phyloP scores from a whole-genome alignment of 2,329 filamentous ascomycete genomes.

The Cercospora citrullina region DNA sequence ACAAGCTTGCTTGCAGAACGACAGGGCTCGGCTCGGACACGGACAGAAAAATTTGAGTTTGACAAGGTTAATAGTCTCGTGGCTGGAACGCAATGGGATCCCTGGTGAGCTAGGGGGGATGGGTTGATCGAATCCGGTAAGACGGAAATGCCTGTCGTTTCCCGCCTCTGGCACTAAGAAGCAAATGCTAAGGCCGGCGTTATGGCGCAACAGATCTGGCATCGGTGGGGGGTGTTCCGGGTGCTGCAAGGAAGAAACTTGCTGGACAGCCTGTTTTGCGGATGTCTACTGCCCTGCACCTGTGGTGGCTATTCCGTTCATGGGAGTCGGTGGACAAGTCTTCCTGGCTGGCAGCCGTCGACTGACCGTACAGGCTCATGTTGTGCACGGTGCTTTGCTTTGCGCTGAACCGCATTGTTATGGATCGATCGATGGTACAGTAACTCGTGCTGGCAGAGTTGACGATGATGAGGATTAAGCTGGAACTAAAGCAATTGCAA shows the following conservation, averaged over 20 bases:
- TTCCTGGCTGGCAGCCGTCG: not conserved
- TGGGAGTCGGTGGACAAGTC: not conserved
- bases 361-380: not conserved
- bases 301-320: not conserved
- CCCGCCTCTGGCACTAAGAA: not conserved
- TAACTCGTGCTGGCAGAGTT: not conserved
- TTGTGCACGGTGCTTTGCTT: not conserved
- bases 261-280: not conserved
- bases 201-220: slow-evolving; percentile 6
- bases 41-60: not conserved
- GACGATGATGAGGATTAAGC: not conserved
- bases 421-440: not conserved
- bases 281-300: not conserved
- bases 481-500: not conserved
- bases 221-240: not conserved
- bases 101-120: not conserved
- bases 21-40: not conserved
- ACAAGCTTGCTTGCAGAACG: not conserved
- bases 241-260: not conserved
- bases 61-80: not conserved
- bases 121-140: not conserved
- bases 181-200: not conserved
- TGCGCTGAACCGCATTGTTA: not conserved
- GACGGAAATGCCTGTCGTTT: not conserved
- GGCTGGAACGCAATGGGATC: not conserved